Conservation (phyloP, 257 asterid genomes). For the Gentiana straminea region DNA sequence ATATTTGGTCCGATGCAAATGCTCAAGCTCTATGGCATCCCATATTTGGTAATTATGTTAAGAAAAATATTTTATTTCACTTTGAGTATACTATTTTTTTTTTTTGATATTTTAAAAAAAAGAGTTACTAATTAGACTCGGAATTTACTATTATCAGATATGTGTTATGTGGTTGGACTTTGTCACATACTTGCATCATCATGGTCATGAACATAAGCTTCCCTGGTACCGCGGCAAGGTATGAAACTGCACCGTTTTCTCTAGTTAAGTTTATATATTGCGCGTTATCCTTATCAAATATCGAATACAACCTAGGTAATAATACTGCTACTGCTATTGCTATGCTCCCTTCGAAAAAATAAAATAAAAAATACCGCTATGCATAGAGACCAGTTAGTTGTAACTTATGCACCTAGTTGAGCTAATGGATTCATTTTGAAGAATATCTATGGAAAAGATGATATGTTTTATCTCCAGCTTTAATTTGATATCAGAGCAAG, state of each 20-base stretch:
- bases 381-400: too few relatives aligned
- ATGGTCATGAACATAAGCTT: constrained; percentile 64
- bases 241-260: background rate
- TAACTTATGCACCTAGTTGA: too few relatives aligned
- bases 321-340: too few relatives aligned
- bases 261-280: too few relatives aligned
- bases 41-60: constrained; percentile 47
- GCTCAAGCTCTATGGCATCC: constrained; percentile 58
- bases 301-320: too few relatives aligned
- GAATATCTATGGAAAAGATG: too few relatives aligned
- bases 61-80: background rate
- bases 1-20: constrained; percentile 36
- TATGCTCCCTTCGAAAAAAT: too few relatives aligned
- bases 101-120: background rate
- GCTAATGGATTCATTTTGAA: too few relatives aligned
- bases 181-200: constrained; percentile 83
- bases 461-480: too few relatives aligned
- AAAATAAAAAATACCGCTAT: too few relatives aligned
- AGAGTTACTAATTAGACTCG: background rate
- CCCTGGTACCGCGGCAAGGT: constrained; percentile 98
- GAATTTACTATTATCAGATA: constrained; percentile 22
- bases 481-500: too few relatives aligned
- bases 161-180: constrained; percentile 75
- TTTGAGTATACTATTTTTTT: background rate
- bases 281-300: too few relatives aligned